Evolutionary conservation across 129 eudicot species (phyloP), one percentile per base, ranked within the genome.

Genomic region (Gnaphalium uliginosum): DNA sequence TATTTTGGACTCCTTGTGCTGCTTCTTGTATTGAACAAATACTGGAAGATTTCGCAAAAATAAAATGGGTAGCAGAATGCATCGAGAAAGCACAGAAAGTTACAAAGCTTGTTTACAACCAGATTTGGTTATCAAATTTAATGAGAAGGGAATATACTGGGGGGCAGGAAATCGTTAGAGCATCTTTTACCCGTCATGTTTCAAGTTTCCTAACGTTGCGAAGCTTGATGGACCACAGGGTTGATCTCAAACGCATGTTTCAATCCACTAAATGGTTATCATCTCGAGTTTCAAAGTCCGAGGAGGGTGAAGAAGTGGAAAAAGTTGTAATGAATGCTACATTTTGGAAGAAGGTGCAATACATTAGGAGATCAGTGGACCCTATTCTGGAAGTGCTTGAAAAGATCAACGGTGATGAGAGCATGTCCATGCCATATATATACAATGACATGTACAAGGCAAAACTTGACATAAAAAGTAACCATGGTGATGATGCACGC

Each of bases 1-100:
- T 93, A 64, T 88, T 86, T 70, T 90, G 98, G 98, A 90, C 91
- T 26, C 96, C 98, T 37, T 93, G 96, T 93, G 92, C 95, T 56
- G 82, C 89, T 73, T 85, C 85, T 75, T 88, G 92, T 76, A 90
- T 90, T 59, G 96, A 93, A 72, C 81, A 72, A 72, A 89, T 90
- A 81, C 93, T 93, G 21, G 92, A 87, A 82, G 96, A 90, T 72
- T 86, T 93, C 75, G 27, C 77, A 75, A 88, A 90, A 79, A 80
- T 90, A 75, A 93, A 88, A 76, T 78, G 93, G 85, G 96, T 93
- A 43, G 84, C 79, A 39, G 98, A 93, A 72, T 90, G 96, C 76
- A 77, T 90, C 41, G 96, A 85, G 79, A 93, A 90, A 74, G 96
- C 87, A 62, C 96, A 93, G 76, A 93, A 80, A 58, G 77, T 93